phyloP scores from a whole-genome alignment of 306 rosid species.

The Arachis hypogaea region DNA sequence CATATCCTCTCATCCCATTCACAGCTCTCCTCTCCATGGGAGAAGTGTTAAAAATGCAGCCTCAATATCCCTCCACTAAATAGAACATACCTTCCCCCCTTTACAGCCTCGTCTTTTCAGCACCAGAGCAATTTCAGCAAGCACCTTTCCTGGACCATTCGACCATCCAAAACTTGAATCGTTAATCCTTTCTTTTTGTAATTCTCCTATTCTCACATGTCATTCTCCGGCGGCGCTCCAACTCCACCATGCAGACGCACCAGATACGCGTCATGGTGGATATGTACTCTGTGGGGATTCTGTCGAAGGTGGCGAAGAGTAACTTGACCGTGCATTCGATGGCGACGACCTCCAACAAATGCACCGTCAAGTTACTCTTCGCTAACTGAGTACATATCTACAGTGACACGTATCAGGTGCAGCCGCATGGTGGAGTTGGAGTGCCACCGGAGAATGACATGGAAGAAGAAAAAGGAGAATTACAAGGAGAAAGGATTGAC shows the following conservation, averaged over 20 bases:
- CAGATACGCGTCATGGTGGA: slow-evolving; percentile 62
- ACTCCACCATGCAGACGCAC: slow-evolving; percentile 50
- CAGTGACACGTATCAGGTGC: slow-evolving; percentile 64
- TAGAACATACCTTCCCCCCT: too few relatives aligned
- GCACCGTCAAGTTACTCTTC: slow-evolving; percentile 59
- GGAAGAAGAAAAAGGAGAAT: not conserved
- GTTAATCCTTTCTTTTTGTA: not conserved
- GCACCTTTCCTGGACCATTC: slow-evolving; percentile 26
- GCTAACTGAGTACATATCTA: slow-evolving; percentile 44
- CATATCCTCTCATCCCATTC: too few relatives aligned
- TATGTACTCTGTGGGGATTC: slow-evolving; percentile 36
- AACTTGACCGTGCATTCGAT: slow-evolving; percentile 70
- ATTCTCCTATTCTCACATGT: not conserved
- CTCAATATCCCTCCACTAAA: too few relatives aligned
- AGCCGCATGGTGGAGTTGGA: slow-evolving; percentile 40
- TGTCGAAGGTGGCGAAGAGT: slow-evolving; percentile 39
- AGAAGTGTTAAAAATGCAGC: too few relatives aligned
- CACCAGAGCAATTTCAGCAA: slow-evolving; percentile 4
- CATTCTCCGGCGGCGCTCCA: not conserved
- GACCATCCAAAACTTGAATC: not conserved
- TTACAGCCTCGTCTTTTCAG: not conserved
- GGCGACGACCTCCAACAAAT: slow-evolving; percentile 73
- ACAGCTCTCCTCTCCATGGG: too few relatives aligned
- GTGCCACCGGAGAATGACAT: not conserved
- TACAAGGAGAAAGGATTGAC: not conserved